Base-by-base conservation (phyloP, 1,139 yeast genomes). In the Kazachstania sp. region DNA sequence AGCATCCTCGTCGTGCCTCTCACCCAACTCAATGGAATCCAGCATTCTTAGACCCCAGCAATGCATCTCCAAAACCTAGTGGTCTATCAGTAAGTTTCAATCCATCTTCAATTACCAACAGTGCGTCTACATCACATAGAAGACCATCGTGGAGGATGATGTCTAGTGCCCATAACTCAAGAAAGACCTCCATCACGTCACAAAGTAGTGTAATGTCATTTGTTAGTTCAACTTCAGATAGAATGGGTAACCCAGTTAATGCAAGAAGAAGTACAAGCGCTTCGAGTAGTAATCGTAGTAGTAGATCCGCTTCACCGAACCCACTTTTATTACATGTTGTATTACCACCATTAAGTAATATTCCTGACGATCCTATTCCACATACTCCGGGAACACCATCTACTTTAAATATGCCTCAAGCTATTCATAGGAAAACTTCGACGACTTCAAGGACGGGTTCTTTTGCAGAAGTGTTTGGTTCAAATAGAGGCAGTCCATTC, bases 121-220 rank as follows among this genome's bases (percentile, higher is more conserved):
- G 32, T 16, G 19, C 13, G 7, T 20, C 19, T n/a, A 30, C 12
- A 16, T 19, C 16, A 12, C 28, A 41, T 37, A 36, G 38, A 30
- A 34, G 44, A 36, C 39, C 39, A 12, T 49, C 55, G 6, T 36
- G 49, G 42, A 46, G 51, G 30, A 34, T 45, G 39, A 30, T 48
- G 3, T 37, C 51, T 4, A 53, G 55, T 32, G 51, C 55, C 1
- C 52, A 54, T 15, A 51, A 52, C 15, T 66, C 70, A 8, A 59
- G 69, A 47, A 29, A 39, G 28, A 36, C 65, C 1, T 66, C 71
- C 4, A 53, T 63, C 1, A 58, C 66, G 2, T 65, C 67, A 12
- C 64, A 53, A 45, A 54, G 57, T 7, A 63, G 70, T 44, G 54
- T 58, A 3, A 42, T 57, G 1, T 66, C 71, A 1, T 59, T 59